phyloP scores from a whole-genome alignment of 768 basidiomycete species.

The Lentinula aciculospora region DNA sequence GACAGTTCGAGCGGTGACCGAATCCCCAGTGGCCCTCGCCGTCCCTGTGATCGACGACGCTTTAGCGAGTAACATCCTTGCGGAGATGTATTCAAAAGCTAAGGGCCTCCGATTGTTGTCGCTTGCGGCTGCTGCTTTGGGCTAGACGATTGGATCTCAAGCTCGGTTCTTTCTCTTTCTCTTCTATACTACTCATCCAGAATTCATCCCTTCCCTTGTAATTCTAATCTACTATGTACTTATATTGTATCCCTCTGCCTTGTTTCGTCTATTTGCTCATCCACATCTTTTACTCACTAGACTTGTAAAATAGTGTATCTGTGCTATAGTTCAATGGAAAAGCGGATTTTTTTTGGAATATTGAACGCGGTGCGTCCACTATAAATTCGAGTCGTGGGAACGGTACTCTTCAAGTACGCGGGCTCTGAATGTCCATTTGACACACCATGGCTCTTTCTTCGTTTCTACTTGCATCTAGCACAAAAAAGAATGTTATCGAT shows the following conservation, averaged over 20 bases:
- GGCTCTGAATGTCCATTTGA: too few relatives aligned
- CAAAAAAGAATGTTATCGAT: not conserved
- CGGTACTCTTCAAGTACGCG: too few relatives aligned
- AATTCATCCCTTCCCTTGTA: not conserved
- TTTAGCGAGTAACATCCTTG: slow-evolving; percentile 1
- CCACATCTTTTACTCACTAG: not conserved
- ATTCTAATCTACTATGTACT: not conserved
- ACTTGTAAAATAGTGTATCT: not conserved
- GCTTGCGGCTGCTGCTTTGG: not conserved
- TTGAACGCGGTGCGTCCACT: not conserved
- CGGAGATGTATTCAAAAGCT: slow-evolving; percentile 1
- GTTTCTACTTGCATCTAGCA: not conserved
- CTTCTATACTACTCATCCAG: not conserved
- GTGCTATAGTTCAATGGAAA: not conserved
- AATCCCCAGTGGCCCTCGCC: not conserved
- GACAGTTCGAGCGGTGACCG: not conserved
- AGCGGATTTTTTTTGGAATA: too few relatives aligned
- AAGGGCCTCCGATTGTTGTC: not conserved
- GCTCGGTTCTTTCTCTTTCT: too few relatives aligned
- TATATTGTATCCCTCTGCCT: not conserved
- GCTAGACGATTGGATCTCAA: not conserved
- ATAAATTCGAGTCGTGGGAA: not conserved
- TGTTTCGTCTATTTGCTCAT: not conserved
- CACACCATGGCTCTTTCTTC: slow-evolving; percentile 8
- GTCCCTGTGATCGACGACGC: slow-evolving; percentile 1